phyloP scores from a whole-genome alignment of 345 rosid species.

The Citrus mangshanensis region DNA sequence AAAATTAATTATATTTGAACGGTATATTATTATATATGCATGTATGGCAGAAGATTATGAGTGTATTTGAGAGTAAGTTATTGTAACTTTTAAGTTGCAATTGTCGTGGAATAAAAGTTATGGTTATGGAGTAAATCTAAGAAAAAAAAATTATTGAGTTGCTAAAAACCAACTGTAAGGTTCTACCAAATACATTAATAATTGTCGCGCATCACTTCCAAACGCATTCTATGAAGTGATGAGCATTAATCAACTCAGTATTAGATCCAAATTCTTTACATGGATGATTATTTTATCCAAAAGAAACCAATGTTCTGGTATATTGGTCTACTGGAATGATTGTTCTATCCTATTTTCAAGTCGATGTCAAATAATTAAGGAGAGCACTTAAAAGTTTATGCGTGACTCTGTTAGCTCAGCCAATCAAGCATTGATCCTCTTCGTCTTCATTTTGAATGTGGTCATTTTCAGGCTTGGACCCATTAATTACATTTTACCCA shows the following conservation, averaged over 20 bases:
- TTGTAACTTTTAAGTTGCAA: rapidly evolving
- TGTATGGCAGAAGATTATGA: too few relatives aligned
- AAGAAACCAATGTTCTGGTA: too few relatives aligned
- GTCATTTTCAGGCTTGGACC: neutral
- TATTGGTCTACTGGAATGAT: too few relatives aligned
- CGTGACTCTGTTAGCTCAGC: neutral
- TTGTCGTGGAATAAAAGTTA: rapidly evolving
- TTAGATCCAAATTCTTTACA: neutral
- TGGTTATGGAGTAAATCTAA: rapidly evolving
- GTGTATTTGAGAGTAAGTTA: rapidly evolving
- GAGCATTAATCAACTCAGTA: too few relatives aligned
- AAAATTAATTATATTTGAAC: too few relatives aligned
- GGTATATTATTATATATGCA: rapidly evolving
- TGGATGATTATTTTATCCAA: too few relatives aligned
- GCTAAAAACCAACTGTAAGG: rapidly evolving
- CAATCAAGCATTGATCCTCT: neutral
- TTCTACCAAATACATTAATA: rapidly evolving
- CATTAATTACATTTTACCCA: neutral
- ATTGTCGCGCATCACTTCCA: rapidly evolving
- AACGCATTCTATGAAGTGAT: too few relatives aligned
- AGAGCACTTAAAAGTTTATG: neutral
- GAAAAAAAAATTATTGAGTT: too few relatives aligned
- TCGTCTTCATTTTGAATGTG: neutral
- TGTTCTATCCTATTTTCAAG: neutral
- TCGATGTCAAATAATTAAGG: neutral